A percentile compares a stretch with the other conserved stretches of the same genome.
Conservation (phyloP, 2,329 filamentous ascomycete species). For the Penicillium corylophilum region DNA sequence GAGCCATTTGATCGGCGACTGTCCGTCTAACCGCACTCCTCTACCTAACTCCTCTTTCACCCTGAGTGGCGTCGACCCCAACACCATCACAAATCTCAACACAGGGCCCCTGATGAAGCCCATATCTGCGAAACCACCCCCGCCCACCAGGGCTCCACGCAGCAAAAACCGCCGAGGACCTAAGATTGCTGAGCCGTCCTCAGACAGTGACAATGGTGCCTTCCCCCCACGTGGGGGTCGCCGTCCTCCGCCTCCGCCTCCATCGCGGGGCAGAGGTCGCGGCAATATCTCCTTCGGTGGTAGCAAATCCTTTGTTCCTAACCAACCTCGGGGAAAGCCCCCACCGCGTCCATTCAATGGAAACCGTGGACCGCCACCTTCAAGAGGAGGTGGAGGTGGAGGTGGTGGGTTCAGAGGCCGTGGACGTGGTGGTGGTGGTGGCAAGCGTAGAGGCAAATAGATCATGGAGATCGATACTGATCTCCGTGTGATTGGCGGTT, state of each 20-base stretch:
- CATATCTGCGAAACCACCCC: neutral
- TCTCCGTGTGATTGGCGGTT: neutral
- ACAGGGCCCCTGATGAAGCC: slow-evolving; percentile 16
- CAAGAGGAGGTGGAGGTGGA: slow-evolving; percentile 13
- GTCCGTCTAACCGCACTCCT: slow-evolving; percentile 34
- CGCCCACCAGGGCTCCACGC: slow-evolving; percentile 1
- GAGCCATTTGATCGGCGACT: slow-evolving; percentile 47
- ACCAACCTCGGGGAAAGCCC: slow-evolving; percentile 15
- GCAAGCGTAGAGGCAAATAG: slow-evolving; percentile 13
- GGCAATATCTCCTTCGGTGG: slow-evolving; percentile 38
- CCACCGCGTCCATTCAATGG: slow-evolving; percentile 1
- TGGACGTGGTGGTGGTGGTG: slow-evolving; percentile 20
- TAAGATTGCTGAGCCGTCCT: slow-evolving; percentile 23
- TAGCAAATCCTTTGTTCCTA: slow-evolving; percentile 29
- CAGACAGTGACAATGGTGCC: slow-evolving; percentile 40
- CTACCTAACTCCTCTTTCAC: slow-evolving; percentile 39
- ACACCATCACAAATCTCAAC: slow-evolving; percentile 42
- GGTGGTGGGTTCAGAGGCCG: slow-evolving; percentile 20
- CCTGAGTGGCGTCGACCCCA: slow-evolving; percentile 37
- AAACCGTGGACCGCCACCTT: slow-evolving; percentile 10
- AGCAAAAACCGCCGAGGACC: slow-evolving; percentile 34
- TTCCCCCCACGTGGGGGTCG: slow-evolving; percentile 27
- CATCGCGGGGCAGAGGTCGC: slow-evolving; percentile 26
- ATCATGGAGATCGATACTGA: neutral
- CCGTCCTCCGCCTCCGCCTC: slow-evolving; percentile 27